Conservation (phyloP, 2,329 filamentous ascomycete genomes). For the Nemania sp. region DNA sequence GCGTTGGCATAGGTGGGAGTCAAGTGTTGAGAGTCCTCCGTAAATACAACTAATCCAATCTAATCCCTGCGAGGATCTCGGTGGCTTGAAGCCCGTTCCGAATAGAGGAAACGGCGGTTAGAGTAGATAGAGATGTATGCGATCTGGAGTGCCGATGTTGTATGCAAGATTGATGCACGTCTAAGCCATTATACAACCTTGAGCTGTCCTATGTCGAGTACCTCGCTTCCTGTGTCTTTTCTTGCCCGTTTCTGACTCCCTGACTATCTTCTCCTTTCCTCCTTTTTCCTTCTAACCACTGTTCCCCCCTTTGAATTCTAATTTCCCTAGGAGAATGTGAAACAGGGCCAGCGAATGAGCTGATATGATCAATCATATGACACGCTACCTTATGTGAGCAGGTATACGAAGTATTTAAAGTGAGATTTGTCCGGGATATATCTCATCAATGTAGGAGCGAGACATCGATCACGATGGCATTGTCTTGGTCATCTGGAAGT, state of each 20-base stretch:
- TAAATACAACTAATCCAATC: no score
- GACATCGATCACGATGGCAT: no score
- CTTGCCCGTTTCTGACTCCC: not conserved
- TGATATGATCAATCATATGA: slow-evolving; percentile 21
- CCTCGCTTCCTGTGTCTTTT: no score
- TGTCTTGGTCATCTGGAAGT: no score
- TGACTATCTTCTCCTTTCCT: not conserved
- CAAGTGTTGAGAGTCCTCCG: no score
- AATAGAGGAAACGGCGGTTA: slow-evolving; percentile 16
- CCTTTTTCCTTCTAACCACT: not conserved
- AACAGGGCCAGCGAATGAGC: not conserved
- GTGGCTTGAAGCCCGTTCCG: slow-evolving; percentile 24
- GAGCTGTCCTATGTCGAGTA: no score
- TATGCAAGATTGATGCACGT: slow-evolving; percentile 29
- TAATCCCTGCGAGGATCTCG: slow-evolving; percentile 3
- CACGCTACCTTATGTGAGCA: not conserved
- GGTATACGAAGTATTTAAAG: no score
- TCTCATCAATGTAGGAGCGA: no score
- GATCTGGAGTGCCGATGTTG: not conserved
- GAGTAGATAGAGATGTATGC: not conserved
- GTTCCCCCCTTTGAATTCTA: not conserved
- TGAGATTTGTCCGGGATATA: no score
- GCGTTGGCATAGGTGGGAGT: not conserved
- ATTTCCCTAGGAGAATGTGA: not conserved
- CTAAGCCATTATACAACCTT: slow-evolving; percentile 12